phyloP scores from a whole-genome alignment of 495 filamentous ascomycete species.

The Cercophora sp. region DNA sequence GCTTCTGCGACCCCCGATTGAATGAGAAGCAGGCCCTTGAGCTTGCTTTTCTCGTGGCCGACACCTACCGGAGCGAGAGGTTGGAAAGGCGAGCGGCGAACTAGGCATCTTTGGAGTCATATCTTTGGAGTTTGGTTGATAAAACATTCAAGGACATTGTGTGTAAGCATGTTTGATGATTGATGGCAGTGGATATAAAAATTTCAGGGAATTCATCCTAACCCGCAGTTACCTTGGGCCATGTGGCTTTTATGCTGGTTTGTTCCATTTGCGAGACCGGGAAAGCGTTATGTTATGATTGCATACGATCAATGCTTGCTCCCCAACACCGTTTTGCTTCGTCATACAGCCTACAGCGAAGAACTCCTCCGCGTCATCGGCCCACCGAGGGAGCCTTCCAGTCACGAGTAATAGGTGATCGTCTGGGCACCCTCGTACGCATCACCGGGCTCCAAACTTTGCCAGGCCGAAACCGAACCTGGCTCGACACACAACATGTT shows the following conservation, averaged over 20 bases:
- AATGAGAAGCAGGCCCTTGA: conserved; percentile 98
- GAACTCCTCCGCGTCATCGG: too few species aligned
- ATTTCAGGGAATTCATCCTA: too few species aligned
- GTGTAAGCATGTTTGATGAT: neutral
- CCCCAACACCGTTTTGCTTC: too few species aligned
- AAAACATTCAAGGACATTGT: neutral
- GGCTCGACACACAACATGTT: conserved; percentile 94
- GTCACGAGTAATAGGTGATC: conserved; percentile 41
- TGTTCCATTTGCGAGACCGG: too few species aligned
- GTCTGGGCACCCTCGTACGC: conserved; percentile 87
- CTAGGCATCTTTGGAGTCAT: neutral
- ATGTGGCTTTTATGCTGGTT: neutral
- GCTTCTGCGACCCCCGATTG: conserved; percentile 88
- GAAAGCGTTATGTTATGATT: too few species aligned
- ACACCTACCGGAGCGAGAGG: conserved; percentile 56
- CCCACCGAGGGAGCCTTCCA: too few species aligned
- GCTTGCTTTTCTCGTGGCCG: conserved; percentile 88
- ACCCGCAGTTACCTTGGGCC: neutral
- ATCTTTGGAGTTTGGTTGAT: neutral
- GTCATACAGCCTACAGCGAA: too few species aligned
- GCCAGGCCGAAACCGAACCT: conserved; percentile 76
- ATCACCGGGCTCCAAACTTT: conserved; percentile 78
- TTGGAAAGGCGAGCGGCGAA: conserved; percentile 8
- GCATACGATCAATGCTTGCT: too few species aligned
- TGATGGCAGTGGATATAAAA: too few species aligned